Conservation (phyloP, 1,284 basidiomycete species). For the Earliella scabrosa region DNA sequence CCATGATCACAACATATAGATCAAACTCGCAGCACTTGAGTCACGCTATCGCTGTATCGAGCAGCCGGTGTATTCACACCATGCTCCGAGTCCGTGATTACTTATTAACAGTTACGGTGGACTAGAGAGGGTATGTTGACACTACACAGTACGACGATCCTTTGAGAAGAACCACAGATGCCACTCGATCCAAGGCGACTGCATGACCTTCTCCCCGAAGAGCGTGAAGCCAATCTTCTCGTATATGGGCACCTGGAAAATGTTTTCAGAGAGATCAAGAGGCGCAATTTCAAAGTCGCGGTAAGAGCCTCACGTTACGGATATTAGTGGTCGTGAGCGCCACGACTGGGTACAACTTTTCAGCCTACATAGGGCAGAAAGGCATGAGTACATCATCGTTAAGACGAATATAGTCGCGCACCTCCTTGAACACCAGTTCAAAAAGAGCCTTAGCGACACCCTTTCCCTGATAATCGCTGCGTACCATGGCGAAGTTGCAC, state of each 20-base stretch:
- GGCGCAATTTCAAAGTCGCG: too few species aligned
- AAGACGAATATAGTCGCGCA: not conserved
- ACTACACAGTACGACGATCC: not conserved
- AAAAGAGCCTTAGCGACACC: constrained; percentile 20
- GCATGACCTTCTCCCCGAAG: constrained; percentile 9
- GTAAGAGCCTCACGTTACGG: constrained; percentile 11
- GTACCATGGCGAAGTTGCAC: constrained; percentile 23
- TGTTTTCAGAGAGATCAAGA: too few species aligned
- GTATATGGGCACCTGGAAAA: constrained; percentile 15
- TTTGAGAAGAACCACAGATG: constrained; percentile 15
- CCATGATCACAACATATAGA: too few species aligned
- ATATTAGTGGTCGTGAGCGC: constrained; percentile 19
- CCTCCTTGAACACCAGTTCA: constrained; percentile 14
- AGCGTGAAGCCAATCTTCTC: constrained; percentile 16
- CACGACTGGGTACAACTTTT: constrained; percentile 7
- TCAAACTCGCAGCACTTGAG: too few species aligned
- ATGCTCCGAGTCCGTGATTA: too few species aligned
- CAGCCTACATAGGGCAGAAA: constrained; percentile 3
- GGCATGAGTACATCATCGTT: not conserved
- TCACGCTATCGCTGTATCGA: too few species aligned
- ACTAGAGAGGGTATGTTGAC: too few species aligned
- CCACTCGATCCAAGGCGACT: constrained; percentile 20
- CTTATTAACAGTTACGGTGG: too few species aligned
- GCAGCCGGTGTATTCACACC: too few species aligned
- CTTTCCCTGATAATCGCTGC: constrained; percentile 16